Percentiles rank a stretch among this genome's conserved stretches.
Conservation (phyloP, 495 filamentous ascomycete genomes). For the Cairneyella variabilis region DNA sequence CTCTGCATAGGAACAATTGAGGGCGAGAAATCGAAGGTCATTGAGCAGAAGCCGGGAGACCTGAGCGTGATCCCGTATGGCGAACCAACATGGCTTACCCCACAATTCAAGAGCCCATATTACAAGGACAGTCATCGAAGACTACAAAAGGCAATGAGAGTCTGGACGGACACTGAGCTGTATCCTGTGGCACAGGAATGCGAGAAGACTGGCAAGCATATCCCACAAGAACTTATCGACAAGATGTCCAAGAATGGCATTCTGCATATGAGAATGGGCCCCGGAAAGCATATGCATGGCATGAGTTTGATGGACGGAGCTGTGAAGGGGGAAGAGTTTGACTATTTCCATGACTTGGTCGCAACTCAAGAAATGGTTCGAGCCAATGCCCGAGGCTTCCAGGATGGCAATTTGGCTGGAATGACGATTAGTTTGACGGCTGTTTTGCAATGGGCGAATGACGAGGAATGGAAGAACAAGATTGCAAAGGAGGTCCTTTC, state of each 20-base stretch:
- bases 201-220: slow-evolving; percentile 70
- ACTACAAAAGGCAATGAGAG: slow-evolving; percentile 66
- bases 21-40: slow-evolving; percentile 70
- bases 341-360: slow-evolving; percentile 84
- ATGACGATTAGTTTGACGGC: slow-evolving; percentile 83
- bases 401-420: slow-evolving; percentile 40
- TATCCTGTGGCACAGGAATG: slow-evolving; percentile 74
- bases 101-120: slow-evolving; percentile 77
- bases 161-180: slow-evolving; percentile 69
- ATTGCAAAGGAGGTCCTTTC: slow-evolving; percentile 69
- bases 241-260: slow-evolving; percentile 70
- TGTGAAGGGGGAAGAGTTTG: slow-evolving; percentile 75
- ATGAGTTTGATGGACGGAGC: slow-evolving; percentile 63
- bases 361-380: slow-evolving; percentile 69
- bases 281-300: slow-evolving; percentile 77
- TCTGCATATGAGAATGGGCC: slow-evolving; percentile 78
- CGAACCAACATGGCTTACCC: slow-evolving; percentile 76
- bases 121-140: slow-evolving; percentile 72
- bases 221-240: slow-evolving; percentile 74
- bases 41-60: slow-evolving; percentile 65
- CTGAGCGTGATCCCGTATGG: slow-evolving; percentile 75
- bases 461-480: slow-evolving; percentile 60
- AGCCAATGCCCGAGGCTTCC: slow-evolving; percentile 63
- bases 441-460: slow-evolving; percentile 72
- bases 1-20: slow-evolving; percentile 74